Conservation (phyloP, 371 early-diverging fungal species). For the Mucor piriformis region DNA sequence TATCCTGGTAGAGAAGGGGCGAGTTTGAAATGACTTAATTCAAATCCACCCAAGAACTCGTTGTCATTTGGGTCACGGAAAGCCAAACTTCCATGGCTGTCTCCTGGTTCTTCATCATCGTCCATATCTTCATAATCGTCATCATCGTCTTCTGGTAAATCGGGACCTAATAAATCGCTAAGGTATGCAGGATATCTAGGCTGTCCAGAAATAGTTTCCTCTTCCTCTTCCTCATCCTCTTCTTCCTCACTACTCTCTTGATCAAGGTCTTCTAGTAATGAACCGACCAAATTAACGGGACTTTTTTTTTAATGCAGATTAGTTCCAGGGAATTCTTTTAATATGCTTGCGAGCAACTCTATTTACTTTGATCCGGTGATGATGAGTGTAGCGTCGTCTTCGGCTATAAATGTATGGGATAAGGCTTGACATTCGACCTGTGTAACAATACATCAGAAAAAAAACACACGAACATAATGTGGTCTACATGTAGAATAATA, state of each 20-base stretch:
- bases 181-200: slow-evolving; percentile 22
- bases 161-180: slow-evolving; percentile 29
- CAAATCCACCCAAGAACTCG: slow-evolving; percentile 27
- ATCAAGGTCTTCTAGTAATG: not conserved
- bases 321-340: not conserved
- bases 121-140: slow-evolving; percentile 25
- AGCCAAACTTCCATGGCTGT: slow-evolving; percentile 20
- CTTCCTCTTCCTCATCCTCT: slow-evolving; percentile 3
- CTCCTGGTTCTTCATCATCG: slow-evolving; percentile 10
- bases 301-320: not conserved
- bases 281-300: slow-evolving; percentile 5
- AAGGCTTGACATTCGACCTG: slow-evolving; percentile 22
- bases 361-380: slow-evolving; percentile 24
- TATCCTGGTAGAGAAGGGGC: slow-evolving; percentile 19
- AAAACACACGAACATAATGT: too few species aligned
- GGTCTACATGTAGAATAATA: not conserved
- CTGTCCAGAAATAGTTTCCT: slow-evolving; percentile 20
- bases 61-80: slow-evolving; percentile 32
- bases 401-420: slow-evolving; percentile 13
- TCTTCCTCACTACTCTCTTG: not conserved
- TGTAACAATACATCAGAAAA: not conserved
- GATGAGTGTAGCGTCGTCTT: slow-evolving; percentile 17
- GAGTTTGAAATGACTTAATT: slow-evolving; percentile 28
- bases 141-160: slow-evolving; percentile 33
- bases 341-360: not conserved